Base-by-base conservation (phyloP, 2,329 filamentous ascomycete species). In the Arthrobotrys sinensis region DNA sequence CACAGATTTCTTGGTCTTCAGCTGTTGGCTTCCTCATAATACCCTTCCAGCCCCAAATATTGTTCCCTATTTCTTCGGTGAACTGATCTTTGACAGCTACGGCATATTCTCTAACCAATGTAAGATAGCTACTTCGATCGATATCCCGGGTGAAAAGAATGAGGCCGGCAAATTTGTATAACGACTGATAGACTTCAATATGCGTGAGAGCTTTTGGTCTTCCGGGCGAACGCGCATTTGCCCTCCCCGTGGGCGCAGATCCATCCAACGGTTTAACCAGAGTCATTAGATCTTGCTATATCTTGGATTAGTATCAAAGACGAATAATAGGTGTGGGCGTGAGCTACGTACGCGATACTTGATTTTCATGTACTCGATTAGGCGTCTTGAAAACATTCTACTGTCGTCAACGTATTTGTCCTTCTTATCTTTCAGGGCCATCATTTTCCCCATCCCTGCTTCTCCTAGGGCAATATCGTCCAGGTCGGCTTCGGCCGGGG, bases 341-440 rank as follows among this genome's bases (percentile, higher is more conserved):
- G 89, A 85, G 81, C 96, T 92, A 34, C 76, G 8, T 55, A 79
- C 76, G 38, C 92, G 91, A 82, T 97, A 97, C 75, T 93, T 92
- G 55, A 91, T 88, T 19, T 91, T 89, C 89, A 98, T 92, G 83
- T 94, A 95, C 65, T 93, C 91, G 80, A 92, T 90, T 12, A 97
- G 87, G 55, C 94, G 89, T 79, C 91, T 89, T 82, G 97, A 88
- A 83, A 98, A 97, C 66, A 89, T 85, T 21, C 88, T 86, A 80
- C 91, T 93, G 83, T 97, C 93, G 12, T 90, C 87, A 71, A 91
- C 87, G 82, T 97, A 99, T 83, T 93, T 91, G 80, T 96, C 92
- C 84, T 94, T 96, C 88, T 97, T 97, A 84, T 98, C 94, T 81
- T 94, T 93, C 28, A 99, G 90, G 46, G 97, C 94, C 68, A 93